Base-by-base conservation (phyloP, 495 filamentous ascomycete species). In the Neurospora sp. region DNA sequence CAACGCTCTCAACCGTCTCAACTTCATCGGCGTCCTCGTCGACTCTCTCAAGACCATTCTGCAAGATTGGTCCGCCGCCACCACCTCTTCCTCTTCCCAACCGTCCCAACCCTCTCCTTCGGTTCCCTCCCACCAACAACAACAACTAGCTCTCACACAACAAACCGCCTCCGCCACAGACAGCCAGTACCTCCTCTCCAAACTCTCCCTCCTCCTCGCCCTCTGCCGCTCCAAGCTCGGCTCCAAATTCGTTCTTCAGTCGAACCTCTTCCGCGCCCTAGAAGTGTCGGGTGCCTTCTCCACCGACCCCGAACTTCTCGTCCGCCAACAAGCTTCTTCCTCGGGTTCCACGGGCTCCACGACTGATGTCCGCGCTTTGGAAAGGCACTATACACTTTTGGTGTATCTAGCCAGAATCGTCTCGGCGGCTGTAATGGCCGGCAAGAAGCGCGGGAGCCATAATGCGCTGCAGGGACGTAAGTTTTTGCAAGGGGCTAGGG, bases 11-110 rank as follows among this genome's bases (percentile, higher is more conserved):
- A 89, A 90, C 70, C 88, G 91, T 61, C 88, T 96, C 20, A 98
- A 98, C 79, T 98, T 98, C 82, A 86, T 98, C 66, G 90, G 89
- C 48, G 88, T 98, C 9, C 88, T 98, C 73, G 89, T 98, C 66
- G 95, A 98, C 79, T 89, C 90, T 35, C 88, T 97, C 73, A 89
- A 91, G 75, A 85, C 86, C 68, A 87, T 97, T 61, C 86, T 92
- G 14, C 74, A 82, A 8, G 94, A 97, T 72, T 83, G 84, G 82
- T 79, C 83, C 41, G 74, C 75, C 14, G 73, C 72, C 59, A 37
- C 53, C 31, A 18, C 53, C 20, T 59, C 42, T 46, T 20, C 44
- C 16, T 46, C 48, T 6, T 12, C 22, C 5, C 12, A 14, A 31
- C 41, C 16, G 5, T 75, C 76, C 68, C 53, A 61, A 35, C 48